These are phyloP conservation scores for Westerdykella sp. DNA, from an alignment of 2,329 filamentous ascomycete genomes.

Conservation along the genomic window DNA sequence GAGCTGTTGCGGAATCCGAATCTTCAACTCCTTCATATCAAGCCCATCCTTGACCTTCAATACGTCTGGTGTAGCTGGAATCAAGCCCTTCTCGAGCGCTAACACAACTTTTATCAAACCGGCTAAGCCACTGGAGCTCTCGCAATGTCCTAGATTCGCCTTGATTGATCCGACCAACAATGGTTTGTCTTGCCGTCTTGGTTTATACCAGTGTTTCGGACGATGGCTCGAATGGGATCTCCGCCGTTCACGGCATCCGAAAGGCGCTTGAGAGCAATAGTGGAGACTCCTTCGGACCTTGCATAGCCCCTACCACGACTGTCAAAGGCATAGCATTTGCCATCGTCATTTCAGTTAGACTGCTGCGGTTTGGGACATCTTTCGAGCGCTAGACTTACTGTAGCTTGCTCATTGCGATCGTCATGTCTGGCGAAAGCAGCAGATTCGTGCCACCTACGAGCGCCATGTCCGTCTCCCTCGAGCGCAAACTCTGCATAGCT, in stretches of 20 bases:
- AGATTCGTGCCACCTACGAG: constrained; percentile 37
- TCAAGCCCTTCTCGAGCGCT: constrained; percentile 27
- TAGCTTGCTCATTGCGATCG: constrained; percentile 1
- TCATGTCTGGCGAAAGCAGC: constrained; percentile 17
- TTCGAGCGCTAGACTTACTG: constrained; percentile 2
- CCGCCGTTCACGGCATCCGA: constrained; percentile 19
- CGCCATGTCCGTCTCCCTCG: constrained; percentile 24
- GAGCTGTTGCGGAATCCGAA: constrained; percentile 3
- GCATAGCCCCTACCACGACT: constrained; percentile 22
- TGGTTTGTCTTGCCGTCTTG: constrained; percentile 8
- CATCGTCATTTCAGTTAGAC: constrained; percentile 8
- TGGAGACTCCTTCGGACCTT: constrained; percentile 23
- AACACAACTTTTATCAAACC: constrained; percentile 21
- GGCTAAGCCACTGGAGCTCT: constrained; percentile 16
- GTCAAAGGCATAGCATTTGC: constrained; percentile 27
- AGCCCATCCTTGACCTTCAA: background rate
- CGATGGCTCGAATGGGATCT: constrained; percentile 23
- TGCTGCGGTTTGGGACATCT: background rate
- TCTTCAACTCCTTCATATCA: constrained; percentile 27
- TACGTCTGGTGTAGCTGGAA: constrained; percentile 23
- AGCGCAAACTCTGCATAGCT: constrained; percentile 14
- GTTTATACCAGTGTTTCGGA: constrained; percentile 20
- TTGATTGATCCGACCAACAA: constrained; percentile 9
- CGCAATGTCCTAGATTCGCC: constrained; percentile 19
- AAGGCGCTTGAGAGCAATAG: constrained; percentile 23